These are phyloP conservation scores for Globisporangium splendens DNA, from an alignment of 352 stramenopile genomes.

Conservation along the genomic window DNA sequence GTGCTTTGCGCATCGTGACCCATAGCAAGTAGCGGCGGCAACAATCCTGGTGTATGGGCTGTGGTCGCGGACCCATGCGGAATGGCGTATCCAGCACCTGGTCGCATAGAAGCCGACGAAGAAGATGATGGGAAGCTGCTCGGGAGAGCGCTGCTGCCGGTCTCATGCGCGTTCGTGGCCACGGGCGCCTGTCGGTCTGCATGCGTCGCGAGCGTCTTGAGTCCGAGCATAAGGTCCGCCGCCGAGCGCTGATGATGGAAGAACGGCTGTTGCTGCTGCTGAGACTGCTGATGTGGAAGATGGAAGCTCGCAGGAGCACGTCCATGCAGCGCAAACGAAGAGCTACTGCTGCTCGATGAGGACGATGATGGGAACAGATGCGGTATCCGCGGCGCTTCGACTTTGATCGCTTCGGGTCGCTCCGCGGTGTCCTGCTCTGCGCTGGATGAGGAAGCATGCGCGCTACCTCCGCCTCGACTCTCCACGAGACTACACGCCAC, in stretches of 20 bases:
- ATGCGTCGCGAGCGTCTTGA: conserved; percentile 30
- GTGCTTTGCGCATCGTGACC: not conserved
- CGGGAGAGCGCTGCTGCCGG: not conserved
- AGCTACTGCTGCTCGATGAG: not conserved
- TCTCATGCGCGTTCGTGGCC: conserved; percentile 10
- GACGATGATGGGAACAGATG: conserved; percentile 17
- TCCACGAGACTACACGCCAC: conserved; percentile 34
- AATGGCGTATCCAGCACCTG: not conserved
- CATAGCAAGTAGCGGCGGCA: not conserved
- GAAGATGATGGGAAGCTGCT: conserved; percentile 10
- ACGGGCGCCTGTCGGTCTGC: conserved; percentile 18
- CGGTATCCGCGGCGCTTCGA: conserved; percentile 18
- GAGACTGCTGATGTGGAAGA: conserved; percentile 2
- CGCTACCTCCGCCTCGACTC: conserved; percentile 1
- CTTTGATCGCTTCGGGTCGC: conserved; percentile 5
- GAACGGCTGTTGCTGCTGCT: conserved; percentile 5
- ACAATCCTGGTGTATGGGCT: not conserved
- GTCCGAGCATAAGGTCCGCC: conserved; percentile 29
- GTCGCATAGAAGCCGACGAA: conserved; percentile 8
- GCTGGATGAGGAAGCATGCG: not conserved
- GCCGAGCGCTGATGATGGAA: conserved; percentile 11
- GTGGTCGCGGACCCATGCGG: not conserved
- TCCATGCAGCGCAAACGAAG: conserved; percentile 9
- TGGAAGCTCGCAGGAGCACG: not conserved
- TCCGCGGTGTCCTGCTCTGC: not conserved